Conservation (phyloP, 352 stramenopile genomes). For the Peronospora farinosa region DNA sequence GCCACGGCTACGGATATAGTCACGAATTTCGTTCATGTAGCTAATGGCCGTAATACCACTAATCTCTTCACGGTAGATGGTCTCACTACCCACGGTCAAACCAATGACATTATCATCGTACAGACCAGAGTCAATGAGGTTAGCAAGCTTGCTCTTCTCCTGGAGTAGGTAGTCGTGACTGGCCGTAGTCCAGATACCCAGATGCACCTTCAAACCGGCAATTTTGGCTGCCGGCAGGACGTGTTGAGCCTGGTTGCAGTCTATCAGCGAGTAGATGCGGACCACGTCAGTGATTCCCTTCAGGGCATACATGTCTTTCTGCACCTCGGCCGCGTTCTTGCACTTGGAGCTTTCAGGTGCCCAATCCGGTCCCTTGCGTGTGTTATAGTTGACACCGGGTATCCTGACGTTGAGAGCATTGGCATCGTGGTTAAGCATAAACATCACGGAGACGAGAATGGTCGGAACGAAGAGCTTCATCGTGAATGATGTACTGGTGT, state of each 20-base stretch:
- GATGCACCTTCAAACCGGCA: slow-evolving; percentile 42
- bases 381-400: slow-evolving; percentile 75
- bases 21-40: slow-evolving; percentile 61
- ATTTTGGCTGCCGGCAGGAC: slow-evolving; percentile 44
- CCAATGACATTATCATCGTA: slow-evolving; percentile 46
- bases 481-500: neutral
- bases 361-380: slow-evolving; percentile 53
- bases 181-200: slow-evolving; percentile 58
- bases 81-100: slow-evolving; percentile 57
- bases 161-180: slow-evolving; percentile 33
- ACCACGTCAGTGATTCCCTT: slow-evolving; percentile 44
- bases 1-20: slow-evolving; percentile 31
- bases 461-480: slow-evolving; percentile 34
- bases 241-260: slow-evolving; percentile 43
- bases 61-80: slow-evolving; percentile 64
- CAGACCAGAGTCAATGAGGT: slow-evolving; percentile 34
- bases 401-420: slow-evolving; percentile 49
- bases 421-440: slow-evolving; percentile 8
- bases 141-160: slow-evolving; percentile 42
- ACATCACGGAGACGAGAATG: slow-evolving; percentile 13
- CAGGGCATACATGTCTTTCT: slow-evolving; percentile 49
- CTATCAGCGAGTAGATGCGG: slow-evolving; percentile 60
- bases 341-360: slow-evolving; percentile 30
- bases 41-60: slow-evolving; percentile 37
- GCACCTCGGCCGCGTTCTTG: slow-evolving; percentile 41